These are phyloP conservation scores for Anisodus acutangulus DNA, from an alignment of 257 asterid genomes.

Conservation along the genomic window DNA sequence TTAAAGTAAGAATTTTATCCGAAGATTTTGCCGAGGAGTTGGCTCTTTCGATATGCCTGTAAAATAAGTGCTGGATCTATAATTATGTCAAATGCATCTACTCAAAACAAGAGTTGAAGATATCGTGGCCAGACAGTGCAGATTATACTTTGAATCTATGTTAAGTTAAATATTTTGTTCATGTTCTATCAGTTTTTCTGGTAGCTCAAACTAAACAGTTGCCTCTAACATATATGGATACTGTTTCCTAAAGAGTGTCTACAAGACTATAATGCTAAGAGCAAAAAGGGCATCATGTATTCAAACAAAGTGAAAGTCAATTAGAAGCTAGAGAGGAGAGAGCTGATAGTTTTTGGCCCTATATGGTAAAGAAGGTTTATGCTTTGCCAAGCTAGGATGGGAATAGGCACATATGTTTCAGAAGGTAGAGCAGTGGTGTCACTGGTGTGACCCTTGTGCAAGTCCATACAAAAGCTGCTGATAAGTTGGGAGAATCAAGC, in stretches of 20 bases:
- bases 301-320: conserved; percentile 21
- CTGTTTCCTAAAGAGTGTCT: not conserved
- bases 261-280: not conserved
- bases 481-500: conserved; percentile 19
- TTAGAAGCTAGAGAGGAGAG: not conserved
- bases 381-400: not conserved
- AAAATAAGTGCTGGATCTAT: conserved; percentile 8
- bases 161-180: not conserved
- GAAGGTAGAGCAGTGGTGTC: not conserved
- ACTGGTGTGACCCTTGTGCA: not conserved
- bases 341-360: not conserved
- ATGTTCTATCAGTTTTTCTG: not conserved
- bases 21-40: not conserved
- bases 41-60: not conserved
- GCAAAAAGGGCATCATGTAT: not conserved
- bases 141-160: conserved; percentile 12
- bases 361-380: conserved; percentile 21
- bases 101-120: conserved; percentile 2
- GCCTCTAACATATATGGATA: not conserved
- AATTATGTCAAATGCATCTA: not conserved
- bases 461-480: not conserved
- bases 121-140: not conserved
- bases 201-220: not conserved
- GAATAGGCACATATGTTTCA: not conserved
- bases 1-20: not conserved